Evolutionary conservation across 202 grass and related monocot genomes (phyloP), one percentile per base, ranked within the genome.

Genomic region (Zizania palustris): DNA sequence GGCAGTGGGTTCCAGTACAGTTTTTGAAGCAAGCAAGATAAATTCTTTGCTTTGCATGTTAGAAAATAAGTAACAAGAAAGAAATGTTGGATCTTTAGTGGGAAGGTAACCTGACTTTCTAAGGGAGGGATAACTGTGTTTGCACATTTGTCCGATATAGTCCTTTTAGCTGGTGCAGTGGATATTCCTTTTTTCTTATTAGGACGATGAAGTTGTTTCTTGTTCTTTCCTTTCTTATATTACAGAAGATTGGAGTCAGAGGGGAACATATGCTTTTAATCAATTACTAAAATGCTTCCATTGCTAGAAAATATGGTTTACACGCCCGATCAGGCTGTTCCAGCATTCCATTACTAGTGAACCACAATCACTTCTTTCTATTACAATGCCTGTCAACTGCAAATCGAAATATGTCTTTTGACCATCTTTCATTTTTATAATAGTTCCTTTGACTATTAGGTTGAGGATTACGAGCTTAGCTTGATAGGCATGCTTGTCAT

Each of bases 41-140:
- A 70, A 71, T 88, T 65, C 75, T 35, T 88, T 80, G 76, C 76
- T 84, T 84, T 60, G 44, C 49, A 37, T 80, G 16, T 4, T 71
- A 44, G 0, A 50, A 60, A 67, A 80, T 70, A 42, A 69, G 16
- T 12, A 36, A 0, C 85, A 79, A 57, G 76, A 60, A 84, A 88
- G 76, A 84, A 57, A 75, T 49, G 65, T 84, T 20, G 1, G 34
- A 60, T 65, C 59, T 19, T 40, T 35, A n/a, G 34, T 19, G 42
- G 65, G 4, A 79, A 69, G 44, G 37, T 21, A 81, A 50, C 68
- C 46, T 35, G 37, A 55, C 71, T 39, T 76, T 35, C 57, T 15
- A 67, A 65, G 46, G 59, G 49, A 71, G 16, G 71, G 49, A 71
- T 80, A 35, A 11, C 63, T 80, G 8, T 42, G 4, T 11, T 59